Conservation (phyloP, 331 rosid genomes). For the Arachis monticola region DNA sequence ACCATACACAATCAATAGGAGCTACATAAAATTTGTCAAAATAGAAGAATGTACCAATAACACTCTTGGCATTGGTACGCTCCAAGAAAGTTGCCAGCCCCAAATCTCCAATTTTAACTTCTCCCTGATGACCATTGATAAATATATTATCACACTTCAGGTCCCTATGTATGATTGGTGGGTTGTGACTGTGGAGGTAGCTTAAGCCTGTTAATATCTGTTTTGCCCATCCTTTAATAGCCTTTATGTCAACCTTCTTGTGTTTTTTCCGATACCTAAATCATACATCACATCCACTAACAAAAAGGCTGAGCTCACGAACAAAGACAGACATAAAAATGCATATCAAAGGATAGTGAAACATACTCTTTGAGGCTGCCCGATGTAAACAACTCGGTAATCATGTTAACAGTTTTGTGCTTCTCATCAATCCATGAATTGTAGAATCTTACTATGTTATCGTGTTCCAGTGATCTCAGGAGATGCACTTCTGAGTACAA, state of each 20-base stretch:
- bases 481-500: constrained; percentile 82
- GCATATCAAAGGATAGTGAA: constrained; percentile 28
- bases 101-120: constrained; percentile 62
- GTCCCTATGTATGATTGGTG: constrained; percentile 62
- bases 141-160: constrained; percentile 63
- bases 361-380: constrained; percentile 89
- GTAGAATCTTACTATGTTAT: constrained; percentile 68
- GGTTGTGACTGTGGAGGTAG: constrained; percentile 54
- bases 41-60: constrained; percentile 46
- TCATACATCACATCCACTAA: constrained; percentile 50
- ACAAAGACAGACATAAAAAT: constrained; percentile 6
- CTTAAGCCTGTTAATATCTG: constrained; percentile 55
- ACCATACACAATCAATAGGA: neutral
- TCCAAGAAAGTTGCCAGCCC: constrained; percentile 59
- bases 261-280: constrained; percentile 55
- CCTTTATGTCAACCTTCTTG: constrained; percentile 58
- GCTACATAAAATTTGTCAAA: constrained; percentile 3
- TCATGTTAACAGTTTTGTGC: constrained; percentile 77
- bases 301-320: constrained; percentile 38
- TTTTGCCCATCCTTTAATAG: constrained; percentile 59
- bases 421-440: constrained; percentile 85
- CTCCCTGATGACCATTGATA: constrained; percentile 65
- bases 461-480: constrained; percentile 67
- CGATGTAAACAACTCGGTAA: constrained; percentile 86
- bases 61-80: constrained; percentile 53